Percentiles rank a stretch among this genome's conserved stretches.
Evolutionary conservation across 2,329 filamentous ascomycete genomes (phyloP).

Genomic region (Colletotrichum magnum): DNA sequence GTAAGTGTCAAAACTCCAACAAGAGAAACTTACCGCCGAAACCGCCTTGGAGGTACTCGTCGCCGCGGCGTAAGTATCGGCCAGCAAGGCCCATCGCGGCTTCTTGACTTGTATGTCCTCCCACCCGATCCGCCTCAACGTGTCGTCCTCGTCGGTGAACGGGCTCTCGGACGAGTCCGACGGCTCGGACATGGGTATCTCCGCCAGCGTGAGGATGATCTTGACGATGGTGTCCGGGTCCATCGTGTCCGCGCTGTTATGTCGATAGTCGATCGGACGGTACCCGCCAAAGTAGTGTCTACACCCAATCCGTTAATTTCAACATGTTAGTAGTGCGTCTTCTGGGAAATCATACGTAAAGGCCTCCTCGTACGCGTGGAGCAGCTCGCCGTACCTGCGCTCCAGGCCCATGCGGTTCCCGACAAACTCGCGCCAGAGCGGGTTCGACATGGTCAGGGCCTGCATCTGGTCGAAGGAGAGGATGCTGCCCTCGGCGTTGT

Average conservation of each 20-base stretch:
- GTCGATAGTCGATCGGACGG: constrained; percentile 43
- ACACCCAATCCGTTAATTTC: neutral
- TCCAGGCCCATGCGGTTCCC: constrained; percentile 43
- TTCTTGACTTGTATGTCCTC: constrained; percentile 41
- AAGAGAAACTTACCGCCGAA: neutral
- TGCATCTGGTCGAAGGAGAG: constrained; percentile 43
- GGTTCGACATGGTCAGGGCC: constrained; percentile 38
- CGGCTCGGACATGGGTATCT: constrained; percentile 35
- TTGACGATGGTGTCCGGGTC: constrained; percentile 42
- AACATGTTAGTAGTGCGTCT: accelerated
- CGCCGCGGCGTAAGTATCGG: constrained; percentile 45
- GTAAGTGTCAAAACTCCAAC: neutral
- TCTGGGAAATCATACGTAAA: constrained; percentile 32
- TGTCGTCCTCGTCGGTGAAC: constrained; percentile 40
- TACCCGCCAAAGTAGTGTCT: constrained; percentile 43
- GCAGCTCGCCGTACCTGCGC: constrained; percentile 42
- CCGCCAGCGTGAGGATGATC: constrained; percentile 42
- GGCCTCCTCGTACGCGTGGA: constrained; percentile 42
- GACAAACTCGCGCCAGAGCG: constrained; percentile 45
- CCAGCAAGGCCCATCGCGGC: constrained; percentile 43
- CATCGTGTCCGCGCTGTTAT: constrained; percentile 39
- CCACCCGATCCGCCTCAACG: constrained; percentile 42
- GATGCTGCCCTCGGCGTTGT: constrained; percentile 44
- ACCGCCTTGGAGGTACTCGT: constrained; percentile 18
- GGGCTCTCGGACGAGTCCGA: constrained; percentile 40